Evolutionary conservation across 306 rosid genomes (phyloP).

Genomic region (Dalbergia cultrata): DNA sequence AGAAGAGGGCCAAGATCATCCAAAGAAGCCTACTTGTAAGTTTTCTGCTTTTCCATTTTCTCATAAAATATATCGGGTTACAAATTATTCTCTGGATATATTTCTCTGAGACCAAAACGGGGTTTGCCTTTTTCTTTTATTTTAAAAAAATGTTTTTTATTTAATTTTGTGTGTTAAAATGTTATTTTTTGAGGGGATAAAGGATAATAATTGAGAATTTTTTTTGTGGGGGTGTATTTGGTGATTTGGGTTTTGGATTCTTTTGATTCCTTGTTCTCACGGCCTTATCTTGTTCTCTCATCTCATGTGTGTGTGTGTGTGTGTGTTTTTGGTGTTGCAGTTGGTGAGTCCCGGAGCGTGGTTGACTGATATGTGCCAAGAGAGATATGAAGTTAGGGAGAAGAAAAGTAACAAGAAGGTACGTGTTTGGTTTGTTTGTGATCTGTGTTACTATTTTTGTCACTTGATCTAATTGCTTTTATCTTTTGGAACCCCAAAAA

Average conservation of each 20-base stretch:
- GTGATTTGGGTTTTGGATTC: constrained; percentile 42
- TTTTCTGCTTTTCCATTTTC: background rate
- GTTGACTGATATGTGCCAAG: constrained; percentile 92
- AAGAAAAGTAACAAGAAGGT: constrained; percentile 87
- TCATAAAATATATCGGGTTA: background rate
- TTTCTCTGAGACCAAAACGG: no score
- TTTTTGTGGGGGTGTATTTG: background rate
- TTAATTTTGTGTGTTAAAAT: no score
- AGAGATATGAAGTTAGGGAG: constrained; percentile 91
- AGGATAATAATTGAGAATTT: background rate
- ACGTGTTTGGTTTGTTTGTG: constrained; percentile 15
- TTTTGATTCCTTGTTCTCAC: constrained; percentile 13
- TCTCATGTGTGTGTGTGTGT: background rate
- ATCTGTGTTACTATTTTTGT: background rate
- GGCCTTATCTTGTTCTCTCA: constrained; percentile 7
- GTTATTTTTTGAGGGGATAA: background rate
- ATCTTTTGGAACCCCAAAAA: no score
- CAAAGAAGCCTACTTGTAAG: constrained; percentile 82
- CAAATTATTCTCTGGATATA: no score
- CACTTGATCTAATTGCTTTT: constrained; percentile 18
- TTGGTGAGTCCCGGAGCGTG: constrained; percentile 92
- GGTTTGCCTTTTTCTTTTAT: background rate
- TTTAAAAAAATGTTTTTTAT: background rate
- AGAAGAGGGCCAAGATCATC: constrained; percentile 80
- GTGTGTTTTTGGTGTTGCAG: constrained; percentile 46